These are phyloP conservation scores for Clarireedia monteithiana DNA, from an alignment of 2,329 filamentous ascomycete genomes.

Conservation along the genomic window DNA sequence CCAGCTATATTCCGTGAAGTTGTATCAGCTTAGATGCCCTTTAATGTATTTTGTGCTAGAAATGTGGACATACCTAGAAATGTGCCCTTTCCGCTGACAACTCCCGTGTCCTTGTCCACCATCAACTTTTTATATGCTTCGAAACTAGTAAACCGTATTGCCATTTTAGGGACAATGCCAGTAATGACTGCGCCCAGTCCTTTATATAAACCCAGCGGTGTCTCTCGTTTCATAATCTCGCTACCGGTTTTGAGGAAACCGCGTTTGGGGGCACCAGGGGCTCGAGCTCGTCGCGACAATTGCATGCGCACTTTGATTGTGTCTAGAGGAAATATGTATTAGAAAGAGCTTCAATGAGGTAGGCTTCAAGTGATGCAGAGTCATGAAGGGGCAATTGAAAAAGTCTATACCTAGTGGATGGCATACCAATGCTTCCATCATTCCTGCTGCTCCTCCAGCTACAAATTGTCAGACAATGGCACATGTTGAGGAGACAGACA, in stretches of 20 bases:
- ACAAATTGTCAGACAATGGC: conserved; percentile 16
- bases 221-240: conserved; percentile 85
- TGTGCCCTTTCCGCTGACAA: conserved; percentile 63
- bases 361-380: not conserved
- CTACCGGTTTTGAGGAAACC: conserved; percentile 82
- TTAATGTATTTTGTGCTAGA: not conserved
- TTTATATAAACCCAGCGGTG: conserved; percentile 90
- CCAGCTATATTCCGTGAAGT: conserved; percentile 50
- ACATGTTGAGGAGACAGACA: not conserved
- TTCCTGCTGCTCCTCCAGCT: conserved; percentile 95
- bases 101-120: conserved; percentile 58
- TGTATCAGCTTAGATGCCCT: not conserved
- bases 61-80: conserved; percentile 49
- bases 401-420: conserved; percentile 71
- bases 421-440: conserved; percentile 97
- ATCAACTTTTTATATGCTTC: conserved; percentile 87
- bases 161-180: conserved; percentile 98
- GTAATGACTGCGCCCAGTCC: conserved; percentile 94
- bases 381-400: not conserved
- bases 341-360: not conserved
- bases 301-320: conserved; percentile 99
- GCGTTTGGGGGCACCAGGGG: conserved; percentile 72
- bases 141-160: conserved; percentile 96
- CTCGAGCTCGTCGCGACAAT: conserved; percentile 76
- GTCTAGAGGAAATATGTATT: conserved; percentile 42